phyloP scores from a whole-genome alignment of 2,329 filamentous ascomycete species.

The Exserohilum turcica region DNA sequence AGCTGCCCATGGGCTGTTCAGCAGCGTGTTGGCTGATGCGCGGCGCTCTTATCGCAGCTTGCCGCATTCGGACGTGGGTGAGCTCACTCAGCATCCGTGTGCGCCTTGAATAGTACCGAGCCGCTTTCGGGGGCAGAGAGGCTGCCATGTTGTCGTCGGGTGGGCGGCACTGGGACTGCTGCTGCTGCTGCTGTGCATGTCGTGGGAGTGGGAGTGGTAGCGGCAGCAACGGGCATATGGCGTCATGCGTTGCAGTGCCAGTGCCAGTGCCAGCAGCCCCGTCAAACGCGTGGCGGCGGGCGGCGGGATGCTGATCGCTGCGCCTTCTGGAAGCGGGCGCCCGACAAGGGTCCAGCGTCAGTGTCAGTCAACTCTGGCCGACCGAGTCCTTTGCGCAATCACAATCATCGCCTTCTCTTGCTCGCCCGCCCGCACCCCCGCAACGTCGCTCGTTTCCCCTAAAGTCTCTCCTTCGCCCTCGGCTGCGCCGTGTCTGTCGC shows the following conservation, averaged over 20 bases:
- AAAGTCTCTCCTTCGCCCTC: constrained; percentile 4
- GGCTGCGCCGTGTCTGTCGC: constrained; percentile 11
- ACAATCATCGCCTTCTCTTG: not conserved
- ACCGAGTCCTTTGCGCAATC: constrained; percentile 4
- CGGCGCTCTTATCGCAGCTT: not conserved
- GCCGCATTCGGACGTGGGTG: not conserved
- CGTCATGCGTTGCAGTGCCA: not conserved
- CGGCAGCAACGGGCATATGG: not conserved
- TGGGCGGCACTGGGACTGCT: too few relatives aligned
- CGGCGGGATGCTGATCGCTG: constrained; percentile 16
- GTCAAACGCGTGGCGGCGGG: constrained; percentile 17
- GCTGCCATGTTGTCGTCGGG: too few relatives aligned
- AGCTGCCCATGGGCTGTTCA: too few relatives aligned
- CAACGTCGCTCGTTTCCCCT: constrained; percentile 36
- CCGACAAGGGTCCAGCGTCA: constrained; percentile 17
- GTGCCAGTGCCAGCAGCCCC: constrained; percentile 1
- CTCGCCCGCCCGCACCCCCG: constrained; percentile 7
- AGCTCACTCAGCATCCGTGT: too few relatives aligned
- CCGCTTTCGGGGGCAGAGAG: too few relatives aligned
- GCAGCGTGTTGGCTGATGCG: not conserved
- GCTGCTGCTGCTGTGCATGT: too few relatives aligned
- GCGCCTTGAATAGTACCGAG: too few relatives aligned
- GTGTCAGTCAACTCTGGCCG: constrained; percentile 16
- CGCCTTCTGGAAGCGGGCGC: constrained; percentile 19
- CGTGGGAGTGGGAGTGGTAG: too few relatives aligned